Conservation (phyloP, 352 stramenopile species). For the Thalassiosira exigua region DNA sequence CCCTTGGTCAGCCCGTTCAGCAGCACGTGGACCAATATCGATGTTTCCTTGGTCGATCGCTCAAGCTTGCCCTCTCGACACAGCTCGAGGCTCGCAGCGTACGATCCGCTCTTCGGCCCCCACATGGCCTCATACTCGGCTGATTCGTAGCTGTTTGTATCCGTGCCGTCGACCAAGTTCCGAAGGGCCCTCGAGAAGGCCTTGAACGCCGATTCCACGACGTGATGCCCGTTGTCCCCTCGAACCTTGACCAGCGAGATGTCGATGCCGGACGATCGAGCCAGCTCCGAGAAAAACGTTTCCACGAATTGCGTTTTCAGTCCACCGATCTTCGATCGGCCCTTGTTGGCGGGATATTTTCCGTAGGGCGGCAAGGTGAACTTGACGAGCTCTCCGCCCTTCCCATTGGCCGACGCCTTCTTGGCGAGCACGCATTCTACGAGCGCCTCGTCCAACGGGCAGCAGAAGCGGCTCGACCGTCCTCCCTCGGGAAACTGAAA, state of each 20-base stretch:
- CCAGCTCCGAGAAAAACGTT: slow-evolving; percentile 67
- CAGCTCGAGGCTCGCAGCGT: slow-evolving; percentile 49
- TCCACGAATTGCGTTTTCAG: slow-evolving; percentile 66
- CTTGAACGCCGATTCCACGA: slow-evolving; percentile 85
- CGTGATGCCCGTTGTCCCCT: slow-evolving; percentile 83
- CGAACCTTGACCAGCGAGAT: slow-evolving; percentile 72
- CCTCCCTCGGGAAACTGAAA: slow-evolving; percentile 3
- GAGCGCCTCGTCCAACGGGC: slow-evolving; percentile 82
- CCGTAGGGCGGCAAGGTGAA: slow-evolving; percentile 76
- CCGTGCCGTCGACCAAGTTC: slow-evolving; percentile 69
- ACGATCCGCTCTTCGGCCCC: slow-evolving; percentile 50
- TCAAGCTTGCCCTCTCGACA: slow-evolving; percentile 58
- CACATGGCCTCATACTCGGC: slow-evolving; percentile 44
- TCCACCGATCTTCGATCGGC: slow-evolving; percentile 70
- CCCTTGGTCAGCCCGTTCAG: slow-evolving; percentile 84
- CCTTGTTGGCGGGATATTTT: slow-evolving; percentile 68
- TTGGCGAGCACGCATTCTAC: slow-evolving; percentile 70
- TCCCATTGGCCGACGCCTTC: slow-evolving; percentile 4
- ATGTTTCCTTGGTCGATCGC: slow-evolving; percentile 92
- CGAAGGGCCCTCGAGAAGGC: slow-evolving; percentile 76
- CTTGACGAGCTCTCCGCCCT: slow-evolving; percentile 27
- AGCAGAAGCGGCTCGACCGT: slow-evolving; percentile 70
- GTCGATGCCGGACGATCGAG: slow-evolving; percentile 53
- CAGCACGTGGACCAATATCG: slow-evolving; percentile 88
- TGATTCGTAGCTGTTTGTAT: slow-evolving; percentile 42